phyloP scores from a whole-genome alignment of 2,329 filamentous ascomycete genomes.

The Aspergillus arachidicola region DNA sequence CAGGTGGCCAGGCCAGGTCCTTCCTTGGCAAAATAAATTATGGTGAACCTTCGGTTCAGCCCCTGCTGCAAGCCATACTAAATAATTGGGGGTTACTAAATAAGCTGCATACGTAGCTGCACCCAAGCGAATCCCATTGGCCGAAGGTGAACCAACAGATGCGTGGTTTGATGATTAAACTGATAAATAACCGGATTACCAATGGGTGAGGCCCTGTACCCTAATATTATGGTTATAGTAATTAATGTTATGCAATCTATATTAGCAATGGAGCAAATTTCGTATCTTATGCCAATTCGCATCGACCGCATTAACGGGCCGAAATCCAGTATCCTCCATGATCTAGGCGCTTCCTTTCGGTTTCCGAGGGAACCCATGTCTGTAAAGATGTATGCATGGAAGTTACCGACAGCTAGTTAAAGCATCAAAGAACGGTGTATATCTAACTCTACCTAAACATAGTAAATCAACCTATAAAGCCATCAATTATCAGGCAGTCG shows the following conservation, averaged over 20 bases:
- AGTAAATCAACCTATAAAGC: background rate
- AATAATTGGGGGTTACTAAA: slow-evolving; percentile 6
- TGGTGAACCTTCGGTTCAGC: background rate
- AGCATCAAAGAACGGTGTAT: too few species aligned
- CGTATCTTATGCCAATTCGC: background rate
- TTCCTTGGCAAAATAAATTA: background rate
- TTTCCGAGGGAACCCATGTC: too few species aligned
- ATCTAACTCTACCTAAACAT: too few species aligned
- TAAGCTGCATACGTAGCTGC: slow-evolving; percentile 10
- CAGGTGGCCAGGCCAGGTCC: background rate
- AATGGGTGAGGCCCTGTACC: background rate
- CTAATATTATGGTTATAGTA: background rate
- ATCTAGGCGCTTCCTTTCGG: background rate
- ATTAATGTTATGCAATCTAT: slow-evolving; percentile 2
- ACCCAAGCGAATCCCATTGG: slow-evolving; percentile 1
- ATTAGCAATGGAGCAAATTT: background rate
- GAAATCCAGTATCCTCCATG: background rate
- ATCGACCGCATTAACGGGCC: background rate
- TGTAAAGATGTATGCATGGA: too few species aligned
- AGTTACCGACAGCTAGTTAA: too few species aligned
- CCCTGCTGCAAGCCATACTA: slow-evolving; percentile 11
- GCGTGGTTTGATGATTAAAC: background rate
- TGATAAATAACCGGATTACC: background rate
- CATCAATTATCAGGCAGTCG: background rate
- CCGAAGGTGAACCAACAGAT: background rate